Base-by-base conservation (phyloP, 108 stramenopile genomes). In the Cylindrotheca closterium region DNA sequence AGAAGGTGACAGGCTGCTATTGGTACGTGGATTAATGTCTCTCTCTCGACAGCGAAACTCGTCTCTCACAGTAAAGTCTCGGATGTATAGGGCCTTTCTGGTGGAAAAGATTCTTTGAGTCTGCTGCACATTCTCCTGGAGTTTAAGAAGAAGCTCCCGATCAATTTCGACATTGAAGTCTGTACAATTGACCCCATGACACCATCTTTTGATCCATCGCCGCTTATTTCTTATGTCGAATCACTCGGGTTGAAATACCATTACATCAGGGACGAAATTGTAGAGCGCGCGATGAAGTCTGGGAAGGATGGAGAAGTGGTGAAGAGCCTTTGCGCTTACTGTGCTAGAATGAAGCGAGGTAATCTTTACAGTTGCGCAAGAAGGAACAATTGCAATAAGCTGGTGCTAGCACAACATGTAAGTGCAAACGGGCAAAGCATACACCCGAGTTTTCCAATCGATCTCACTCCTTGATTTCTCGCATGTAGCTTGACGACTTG, bases 341-440 rank as follows among this genome's bases (percentile, higher is more conserved):
- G 99, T 69, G 94, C 96, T 22, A 74, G 98, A 30, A 97, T 98
- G 95, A 99, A 99, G 74, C 89, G 99, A 28, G 99, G 99, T n/a
- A 80, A 93, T 62, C 85, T 99, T 2, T 99, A 99, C 68, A 73
- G 82, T 1, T 87, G 81, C 69, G 97, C 96, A 23, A 65, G 95
- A 4, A 81, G 81, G 59, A 79, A 96, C 52, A 95, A 95, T 54
- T 95, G 92, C 77, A 96, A 95, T 64, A 95, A 95, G 65, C 79
- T 99, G 19, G 98, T 98, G 19, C 77, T 99, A 56, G 97, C 97
- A 18, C 99, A 98, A 81, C 98, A 99, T 64, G 68, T 64, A 64
- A 42, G 37, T 42, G 37, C 37, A 15, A 42, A 42, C 37, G 15
- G 10, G 7, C 10, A 42, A 42, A 10, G 7, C 10, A 42, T 42